Conservation (phyloP, 2,329 filamentous ascomycete genomes). For the Xylogone sp. region DNA sequence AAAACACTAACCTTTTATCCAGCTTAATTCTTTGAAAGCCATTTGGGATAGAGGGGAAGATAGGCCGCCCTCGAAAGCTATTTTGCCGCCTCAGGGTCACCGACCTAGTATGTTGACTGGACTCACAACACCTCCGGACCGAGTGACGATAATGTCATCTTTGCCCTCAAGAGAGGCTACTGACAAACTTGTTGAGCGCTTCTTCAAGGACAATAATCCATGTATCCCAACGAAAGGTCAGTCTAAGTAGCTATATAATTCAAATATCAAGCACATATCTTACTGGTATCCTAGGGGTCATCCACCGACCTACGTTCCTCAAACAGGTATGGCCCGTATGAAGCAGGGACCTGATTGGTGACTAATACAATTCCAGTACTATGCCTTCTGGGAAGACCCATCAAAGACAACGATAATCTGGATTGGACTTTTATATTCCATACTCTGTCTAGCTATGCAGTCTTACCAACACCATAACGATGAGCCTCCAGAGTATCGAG, state of each 20-base stretch:
- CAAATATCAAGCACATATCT: neutral
- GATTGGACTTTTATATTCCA: constrained; percentile 43
- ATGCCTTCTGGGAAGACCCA: constrained; percentile 43
- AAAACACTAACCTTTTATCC: neutral
- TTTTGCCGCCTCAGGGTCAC: constrained; percentile 12
- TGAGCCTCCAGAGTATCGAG: constrained; percentile 43
- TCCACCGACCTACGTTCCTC: constrained; percentile 49
- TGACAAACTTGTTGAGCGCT: constrained; percentile 47
- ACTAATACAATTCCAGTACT: constrained; percentile 32
- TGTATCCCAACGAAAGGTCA: constrained; percentile 39
- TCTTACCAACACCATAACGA: constrained; percentile 42
- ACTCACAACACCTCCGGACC: constrained; percentile 34
- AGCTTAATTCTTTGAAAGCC: constrained; percentile 24
- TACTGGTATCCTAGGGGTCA: constrained; percentile 36
- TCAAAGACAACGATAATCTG: constrained; percentile 39
- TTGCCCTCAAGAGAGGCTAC: constrained; percentile 42
- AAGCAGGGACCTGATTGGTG: neutral
- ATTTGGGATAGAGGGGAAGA: constrained; percentile 29
- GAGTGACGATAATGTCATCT: constrained; percentile 39
- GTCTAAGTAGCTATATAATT: neutral
- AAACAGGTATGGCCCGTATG: constrained; percentile 29
- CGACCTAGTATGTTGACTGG: constrained; percentile 24
- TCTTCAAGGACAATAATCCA: constrained; percentile 49
- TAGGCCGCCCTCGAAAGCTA: constrained; percentile 27
- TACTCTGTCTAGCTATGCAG: constrained; percentile 23